These are phyloP conservation scores for Saccharomycopsis phalli DNA, from an alignment of 1,139 yeast species.

Conservation along the genomic window DNA sequence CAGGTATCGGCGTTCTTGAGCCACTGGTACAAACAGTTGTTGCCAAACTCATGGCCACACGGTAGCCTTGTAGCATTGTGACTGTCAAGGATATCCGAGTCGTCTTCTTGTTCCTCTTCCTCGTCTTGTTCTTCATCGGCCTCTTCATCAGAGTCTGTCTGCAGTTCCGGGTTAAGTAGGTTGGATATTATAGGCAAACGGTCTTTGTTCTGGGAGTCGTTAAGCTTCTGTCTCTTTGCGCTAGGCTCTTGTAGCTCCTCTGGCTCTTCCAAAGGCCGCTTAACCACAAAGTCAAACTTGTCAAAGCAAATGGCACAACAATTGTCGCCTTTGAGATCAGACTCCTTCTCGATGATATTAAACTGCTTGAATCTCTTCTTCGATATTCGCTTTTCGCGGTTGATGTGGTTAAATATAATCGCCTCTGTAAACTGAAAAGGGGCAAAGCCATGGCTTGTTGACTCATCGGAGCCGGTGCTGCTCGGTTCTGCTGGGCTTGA, in stretches of 20 bases:
- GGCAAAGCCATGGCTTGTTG: too few species aligned
- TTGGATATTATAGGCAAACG: too few species aligned
- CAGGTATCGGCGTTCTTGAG: conserved; percentile 57
- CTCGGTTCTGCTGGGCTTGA: too few species aligned
- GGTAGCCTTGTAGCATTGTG: conserved; percentile 70
- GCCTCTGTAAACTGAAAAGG: conserved; percentile 22
- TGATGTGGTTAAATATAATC: conserved; percentile 2
- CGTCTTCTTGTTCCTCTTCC: neutral
- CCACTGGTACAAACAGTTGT: conserved; percentile 69
- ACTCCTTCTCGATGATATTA: neutral
- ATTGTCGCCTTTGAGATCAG: conserved; percentile 7
- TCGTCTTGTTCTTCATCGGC: neutral
- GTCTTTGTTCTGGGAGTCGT: too few species aligned
- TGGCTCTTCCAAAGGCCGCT: too few species aligned
- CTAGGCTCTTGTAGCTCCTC: too few species aligned
- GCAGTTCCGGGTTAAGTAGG: too few species aligned
- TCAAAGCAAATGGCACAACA: conserved; percentile 16
- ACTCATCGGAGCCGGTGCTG: too few species aligned
- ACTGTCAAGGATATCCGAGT: neutral
- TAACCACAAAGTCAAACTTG: conserved; percentile 8
- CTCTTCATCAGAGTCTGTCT: neutral
- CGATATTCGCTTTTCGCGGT: conserved; percentile 6
- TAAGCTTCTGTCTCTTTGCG: too few species aligned
- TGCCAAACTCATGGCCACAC: conserved; percentile 73
- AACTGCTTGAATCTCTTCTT: conserved; percentile 12